Conservation (phyloP, 352 stramenopile species). For the Phytopythium cucurbitacearum region DNA sequence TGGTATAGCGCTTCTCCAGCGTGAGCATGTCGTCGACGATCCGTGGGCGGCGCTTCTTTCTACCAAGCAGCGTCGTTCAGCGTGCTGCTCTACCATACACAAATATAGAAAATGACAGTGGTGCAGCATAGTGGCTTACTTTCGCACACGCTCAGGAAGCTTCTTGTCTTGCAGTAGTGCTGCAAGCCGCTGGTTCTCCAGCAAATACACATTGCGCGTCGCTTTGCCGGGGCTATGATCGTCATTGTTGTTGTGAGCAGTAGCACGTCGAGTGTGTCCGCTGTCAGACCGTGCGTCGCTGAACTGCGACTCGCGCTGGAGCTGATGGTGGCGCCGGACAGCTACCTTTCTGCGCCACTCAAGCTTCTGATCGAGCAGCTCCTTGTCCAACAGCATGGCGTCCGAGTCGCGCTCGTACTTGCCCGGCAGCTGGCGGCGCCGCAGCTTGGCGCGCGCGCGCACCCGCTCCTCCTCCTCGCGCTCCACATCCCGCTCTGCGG, state of each 20-base stretch:
- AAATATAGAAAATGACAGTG: not conserved
- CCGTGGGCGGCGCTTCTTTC: constrained; percentile 41
- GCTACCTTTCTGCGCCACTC: constrained; percentile 25
- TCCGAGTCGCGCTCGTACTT: constrained; percentile 49
- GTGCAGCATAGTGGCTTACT: constrained; percentile 4
- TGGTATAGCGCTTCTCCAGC: constrained; percentile 48
- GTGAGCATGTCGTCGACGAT: constrained; percentile 75
- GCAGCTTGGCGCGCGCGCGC: constrained; percentile 8
- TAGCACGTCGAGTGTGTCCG: too few relatives aligned
- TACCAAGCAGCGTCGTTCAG: constrained; percentile 5
- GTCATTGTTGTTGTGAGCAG: constrained; percentile 23
- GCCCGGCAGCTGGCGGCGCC: constrained; percentile 22
- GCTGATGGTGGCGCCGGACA: constrained; percentile 9
- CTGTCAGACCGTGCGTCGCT: too few relatives aligned
- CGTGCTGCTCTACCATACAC: not conserved
- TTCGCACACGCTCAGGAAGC: constrained; percentile 32
- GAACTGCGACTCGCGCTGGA: not conserved
- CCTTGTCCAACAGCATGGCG: constrained; percentile 36
- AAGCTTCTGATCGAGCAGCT: constrained; percentile 46
- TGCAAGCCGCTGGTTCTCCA: constrained; percentile 57
- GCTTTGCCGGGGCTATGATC: constrained; percentile 4
- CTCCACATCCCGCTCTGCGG: constrained; percentile 45
- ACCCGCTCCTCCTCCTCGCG: constrained; percentile 40
- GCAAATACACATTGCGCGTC: constrained; percentile 36
- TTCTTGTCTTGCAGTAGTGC: constrained; percentile 39